Evolutionary conservation across 192 early-diverging fungal species (phyloP), one percentile per base, ranked within the genome.

Genomic region (Podochytrium sp.): DNA sequence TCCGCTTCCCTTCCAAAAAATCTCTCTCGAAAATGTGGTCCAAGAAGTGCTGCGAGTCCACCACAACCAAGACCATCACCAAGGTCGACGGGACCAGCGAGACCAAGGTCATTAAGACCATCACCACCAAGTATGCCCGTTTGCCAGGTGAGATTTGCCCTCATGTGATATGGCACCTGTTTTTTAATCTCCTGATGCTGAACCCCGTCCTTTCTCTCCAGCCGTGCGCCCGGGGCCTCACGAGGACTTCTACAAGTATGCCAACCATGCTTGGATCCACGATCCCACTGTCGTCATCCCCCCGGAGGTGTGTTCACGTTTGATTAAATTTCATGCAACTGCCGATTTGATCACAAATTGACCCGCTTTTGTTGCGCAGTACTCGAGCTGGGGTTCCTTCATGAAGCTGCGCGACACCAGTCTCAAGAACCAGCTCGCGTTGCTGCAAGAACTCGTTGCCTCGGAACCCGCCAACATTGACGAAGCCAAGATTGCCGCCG

Each of bases 341-440:
- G 10, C 20, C 51, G 7, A 6, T 20, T 39, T 29, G 35, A 1
- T 32, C 12, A 37, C n/a, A 3, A 10, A 25, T 68, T 51, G 35
- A 37, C 27, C 5, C 66, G 33, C 5, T 29, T 34, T 16, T 51
- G 12, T 1, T 12, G 12, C 34, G 35, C 34, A 68, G 66, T 56
- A 68, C 52, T 30, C 66, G 10, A 38, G 50, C 1, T 68, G 66
- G 66, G 66, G 66, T n/a, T 7, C 50, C n/a, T 68, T 68, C 66
- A 51, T 68, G 66, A 35, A 25, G 1, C 37, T 68, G 6, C 47
- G 47, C 32, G 66, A 68, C 33, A 29, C 25, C 16, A 68, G 66
- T 29, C 30, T 68, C 1, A 68, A 68, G 66, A 68, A 51, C 47
- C 66, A 68, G 29, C 3, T 68, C 3, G 34, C 5, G 51, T 33